Evolutionary conservation across 192 early-diverging fungal species (phyloP).

Genomic region (Dimargaris cristalligena): DNA sequence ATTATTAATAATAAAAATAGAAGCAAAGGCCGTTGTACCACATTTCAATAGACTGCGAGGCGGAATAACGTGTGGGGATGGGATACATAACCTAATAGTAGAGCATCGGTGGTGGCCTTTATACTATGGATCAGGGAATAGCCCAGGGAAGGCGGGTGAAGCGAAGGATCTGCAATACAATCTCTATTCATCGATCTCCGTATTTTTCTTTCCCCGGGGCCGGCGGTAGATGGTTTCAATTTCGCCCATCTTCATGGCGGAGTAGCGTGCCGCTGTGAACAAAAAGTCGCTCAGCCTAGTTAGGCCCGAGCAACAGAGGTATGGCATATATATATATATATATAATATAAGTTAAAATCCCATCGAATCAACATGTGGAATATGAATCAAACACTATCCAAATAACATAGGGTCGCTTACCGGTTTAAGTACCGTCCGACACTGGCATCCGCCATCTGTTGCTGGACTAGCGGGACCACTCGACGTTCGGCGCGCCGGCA

Average conservation of each 20-base stretch:
- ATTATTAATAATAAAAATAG: too few relatives aligned
- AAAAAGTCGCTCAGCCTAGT: constrained; percentile 71
- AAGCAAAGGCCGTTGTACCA: too few relatives aligned
- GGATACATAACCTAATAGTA: too few relatives aligned
- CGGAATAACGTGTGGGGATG: too few relatives aligned
- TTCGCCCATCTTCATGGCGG: constrained; percentile 50
- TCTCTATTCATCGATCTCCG: too few relatives aligned
- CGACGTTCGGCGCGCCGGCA: constrained; percentile 78
- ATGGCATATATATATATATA: background rate
- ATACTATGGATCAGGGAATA: too few relatives aligned
- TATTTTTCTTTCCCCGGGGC: too few relatives aligned
- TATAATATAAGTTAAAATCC: background rate
- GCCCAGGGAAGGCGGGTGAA: too few relatives aligned
- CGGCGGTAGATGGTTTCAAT: constrained; percentile 55
- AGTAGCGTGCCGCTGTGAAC: constrained; percentile 73
- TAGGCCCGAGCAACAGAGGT: background rate
- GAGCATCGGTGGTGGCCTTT: too few relatives aligned
- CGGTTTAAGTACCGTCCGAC: constrained; percentile 57
- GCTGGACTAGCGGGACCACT: constrained; percentile 49
- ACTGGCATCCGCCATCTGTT: constrained; percentile 33
- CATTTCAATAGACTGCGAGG: too few relatives aligned
- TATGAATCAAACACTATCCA: constrained; percentile 16
- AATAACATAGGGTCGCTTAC: constrained; percentile 21
- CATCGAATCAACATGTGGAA: constrained; percentile 10
- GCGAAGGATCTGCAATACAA: too few relatives aligned